These are phyloP conservation scores for Grosmannia huntii DNA, from an alignment of 2,329 filamentous ascomycete genomes.

Conservation along the genomic window DNA sequence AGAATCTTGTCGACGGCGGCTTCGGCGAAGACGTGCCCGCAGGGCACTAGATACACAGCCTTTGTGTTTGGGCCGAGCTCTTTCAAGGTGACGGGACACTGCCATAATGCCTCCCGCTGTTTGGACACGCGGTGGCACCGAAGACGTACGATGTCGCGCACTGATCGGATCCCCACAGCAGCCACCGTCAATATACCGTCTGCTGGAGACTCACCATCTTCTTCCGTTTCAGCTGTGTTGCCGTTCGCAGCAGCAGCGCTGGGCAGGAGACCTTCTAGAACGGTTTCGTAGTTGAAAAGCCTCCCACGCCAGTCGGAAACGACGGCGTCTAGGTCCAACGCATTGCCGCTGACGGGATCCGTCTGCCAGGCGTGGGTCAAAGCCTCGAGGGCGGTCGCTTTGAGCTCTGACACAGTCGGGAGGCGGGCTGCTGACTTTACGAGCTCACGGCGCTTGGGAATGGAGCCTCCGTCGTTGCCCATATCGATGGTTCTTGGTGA, in stretches of 20 bases:
- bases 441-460: slow-evolving; percentile 88
- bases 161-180: slow-evolving; percentile 53
- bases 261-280: slow-evolving; percentile 49
- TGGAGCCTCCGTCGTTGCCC: slow-evolving; percentile 97
- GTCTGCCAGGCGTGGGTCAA: slow-evolving; percentile 77
- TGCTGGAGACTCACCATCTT: slow-evolving; percentile 22
- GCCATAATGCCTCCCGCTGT: slow-evolving; percentile 38
- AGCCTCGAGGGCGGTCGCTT: slow-evolving; percentile 75
- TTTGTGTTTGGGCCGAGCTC: slow-evolving; percentile 67
- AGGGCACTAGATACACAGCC: slow-evolving; percentile 83
- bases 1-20: slow-evolving; percentile 69
- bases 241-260: background rate
- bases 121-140: slow-evolving; percentile 41
- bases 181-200: slow-evolving; percentile 26
- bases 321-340: slow-evolving; percentile 54
- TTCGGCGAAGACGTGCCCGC: slow-evolving; percentile 88
- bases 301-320: slow-evolving; percentile 77
- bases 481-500: slow-evolving; percentile 32
- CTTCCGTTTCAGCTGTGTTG: slow-evolving; percentile 13
- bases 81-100: slow-evolving; percentile 81
- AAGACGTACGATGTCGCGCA: slow-evolving; percentile 80
- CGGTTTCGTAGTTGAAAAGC: slow-evolving; percentile 89
- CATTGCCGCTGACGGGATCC: slow-evolving; percentile 73
- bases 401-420: slow-evolving; percentile 73
- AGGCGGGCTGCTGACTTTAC: slow-evolving; percentile 84